phyloP scores from a whole-genome alignment of 805 yeast species.

The Lachancea nothofagi region DNA sequence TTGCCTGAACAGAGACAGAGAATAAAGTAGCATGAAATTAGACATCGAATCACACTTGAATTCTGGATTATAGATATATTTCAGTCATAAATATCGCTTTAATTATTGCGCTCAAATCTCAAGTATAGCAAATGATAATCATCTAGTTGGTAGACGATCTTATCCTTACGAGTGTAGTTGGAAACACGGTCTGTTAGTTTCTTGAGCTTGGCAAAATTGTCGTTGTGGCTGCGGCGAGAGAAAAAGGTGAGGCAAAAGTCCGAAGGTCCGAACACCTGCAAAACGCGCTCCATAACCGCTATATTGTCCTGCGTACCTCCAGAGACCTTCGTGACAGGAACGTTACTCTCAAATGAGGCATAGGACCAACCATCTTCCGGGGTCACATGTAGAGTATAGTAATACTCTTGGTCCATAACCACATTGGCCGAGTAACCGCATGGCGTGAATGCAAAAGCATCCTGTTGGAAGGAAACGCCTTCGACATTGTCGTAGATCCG shows the following conservation, averaged over 20 bases:
- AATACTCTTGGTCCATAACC: conserved; percentile 53
- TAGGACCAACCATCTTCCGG: conserved; percentile 94
- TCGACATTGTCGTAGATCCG: conserved; percentile 42
- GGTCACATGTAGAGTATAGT: conserved; percentile 86
- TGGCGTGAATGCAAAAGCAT: conserved; percentile 87
- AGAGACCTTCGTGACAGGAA: conserved; percentile 41
- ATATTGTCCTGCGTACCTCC: conserved; percentile 39
- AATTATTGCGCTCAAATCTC: conserved; percentile 42
- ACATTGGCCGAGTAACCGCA: conserved; percentile 94
- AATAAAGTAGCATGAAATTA: no score
- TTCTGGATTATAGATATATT: no score
- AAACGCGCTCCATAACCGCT: conserved; percentile 54
- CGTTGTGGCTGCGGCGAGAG: conserved; percentile 23
- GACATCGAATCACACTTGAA: no score
- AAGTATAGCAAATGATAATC: conserved; percentile 69
- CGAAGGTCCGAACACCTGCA: conserved; percentile 65
- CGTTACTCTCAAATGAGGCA: conserved; percentile 92
- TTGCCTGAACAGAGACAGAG: no score
- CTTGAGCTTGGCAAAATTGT: conserved; percentile 34
- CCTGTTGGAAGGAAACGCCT: conserved; percentile 32
- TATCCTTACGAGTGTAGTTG: conserved; percentile 59
- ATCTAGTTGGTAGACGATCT: conserved; percentile 66
- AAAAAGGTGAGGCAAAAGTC: conserved; percentile 63
- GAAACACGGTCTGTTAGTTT: conserved; percentile 23
- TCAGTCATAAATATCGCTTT: no score